A percentile compares a stretch with the other conserved stretches of the same genome.
These are phyloP conservation scores for Saccharomycopsis olivae DNA, from an alignment of 805 yeast species.

Conservation along the genomic window DNA sequence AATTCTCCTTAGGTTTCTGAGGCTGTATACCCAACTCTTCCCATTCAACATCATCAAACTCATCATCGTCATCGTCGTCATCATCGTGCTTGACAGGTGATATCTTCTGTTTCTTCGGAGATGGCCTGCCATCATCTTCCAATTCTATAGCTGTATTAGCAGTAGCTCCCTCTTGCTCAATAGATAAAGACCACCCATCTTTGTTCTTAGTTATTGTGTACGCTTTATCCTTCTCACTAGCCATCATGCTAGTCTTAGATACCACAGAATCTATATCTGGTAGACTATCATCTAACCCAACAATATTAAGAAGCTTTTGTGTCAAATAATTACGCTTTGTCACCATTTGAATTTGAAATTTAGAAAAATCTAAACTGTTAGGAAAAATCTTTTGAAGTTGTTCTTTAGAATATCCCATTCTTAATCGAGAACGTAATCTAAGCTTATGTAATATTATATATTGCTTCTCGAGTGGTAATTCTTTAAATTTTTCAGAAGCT, in stretches of 20 bases:
- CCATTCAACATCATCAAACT: slow-evolving; percentile 46
- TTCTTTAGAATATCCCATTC: slow-evolving; percentile 93
- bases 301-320: slow-evolving; percentile 71
- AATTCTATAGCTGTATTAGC: slow-evolving; percentile 38
- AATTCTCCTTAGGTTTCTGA: slow-evolving; percentile 24
- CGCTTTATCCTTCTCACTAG: slow-evolving; percentile 71
- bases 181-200: slow-evolving; percentile 75
- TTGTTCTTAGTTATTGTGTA: slow-evolving; percentile 68
- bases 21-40: slow-evolving; percentile 50
- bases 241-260: slow-evolving; percentile 43
- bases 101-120: slow-evolving; percentile 11
- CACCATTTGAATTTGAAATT: slow-evolving; percentile 87
- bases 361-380: slow-evolving; percentile 78
- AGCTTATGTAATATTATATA: slow-evolving; percentile 80
- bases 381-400: slow-evolving; percentile 79
- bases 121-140: slow-evolving; percentile 25
- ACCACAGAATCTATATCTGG: slow-evolving; percentile 28
- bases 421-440: slow-evolving; percentile 71
- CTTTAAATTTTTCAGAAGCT: slow-evolving; percentile 61
- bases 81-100: slow-evolving; percentile 16
- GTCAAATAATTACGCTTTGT: slow-evolving; percentile 85
- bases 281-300: slow-evolving; percentile 56
- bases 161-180: slow-evolving; percentile 30
- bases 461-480: slow-evolving; percentile 75
- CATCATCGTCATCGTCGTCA: slow-evolving; percentile 28